These are phyloP conservation scores for Rhodosporidiobolus sp. DNA, from an alignment of 768 basidiomycete species.

Conservation along the genomic window DNA sequence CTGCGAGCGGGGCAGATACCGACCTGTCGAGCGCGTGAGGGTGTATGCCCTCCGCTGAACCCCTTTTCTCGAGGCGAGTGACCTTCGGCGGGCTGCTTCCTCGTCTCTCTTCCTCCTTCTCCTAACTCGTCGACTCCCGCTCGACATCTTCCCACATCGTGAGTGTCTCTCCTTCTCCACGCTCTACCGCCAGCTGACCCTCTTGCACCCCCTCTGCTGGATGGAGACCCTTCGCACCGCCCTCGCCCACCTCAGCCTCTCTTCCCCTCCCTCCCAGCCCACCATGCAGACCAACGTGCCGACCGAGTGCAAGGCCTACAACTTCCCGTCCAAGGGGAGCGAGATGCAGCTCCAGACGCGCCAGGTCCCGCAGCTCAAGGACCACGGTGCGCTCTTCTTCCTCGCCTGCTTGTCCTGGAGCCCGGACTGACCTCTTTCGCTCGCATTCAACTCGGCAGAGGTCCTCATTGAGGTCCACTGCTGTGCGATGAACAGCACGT, in stretches of 20 bases:
- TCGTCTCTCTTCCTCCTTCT: too few relatives aligned
- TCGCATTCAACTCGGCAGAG: background rate
- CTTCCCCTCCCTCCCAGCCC: background rate
- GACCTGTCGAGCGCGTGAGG: too few relatives aligned
- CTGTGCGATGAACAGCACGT: background rate
- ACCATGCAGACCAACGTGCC: background rate
- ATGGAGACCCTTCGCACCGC: background rate
- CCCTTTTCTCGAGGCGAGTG: too few relatives aligned
- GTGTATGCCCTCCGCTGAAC: too few relatives aligned
- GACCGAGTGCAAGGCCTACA: background rate
- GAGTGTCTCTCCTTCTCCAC: too few relatives aligned
- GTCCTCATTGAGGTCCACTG: slow-evolving; percentile 1
- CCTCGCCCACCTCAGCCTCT: background rate
- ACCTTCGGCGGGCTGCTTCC: too few relatives aligned
- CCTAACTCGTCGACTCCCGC: too few relatives aligned
- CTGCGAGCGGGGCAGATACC: too few relatives aligned
- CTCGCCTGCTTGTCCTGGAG: background rate
- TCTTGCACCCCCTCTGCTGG: too few relatives aligned
- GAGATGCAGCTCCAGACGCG: background rate
- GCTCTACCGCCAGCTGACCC: too few relatives aligned
- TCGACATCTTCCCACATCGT: too few relatives aligned
- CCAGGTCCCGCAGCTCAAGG: background rate
- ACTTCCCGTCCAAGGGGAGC: background rate
- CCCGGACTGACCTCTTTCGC: background rate
- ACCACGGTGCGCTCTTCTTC: background rate